These are phyloP conservation scores for Brachypodium distachyon DNA, from an alignment of 202 grass and related monocot species.

Conservation along the genomic window DNA sequence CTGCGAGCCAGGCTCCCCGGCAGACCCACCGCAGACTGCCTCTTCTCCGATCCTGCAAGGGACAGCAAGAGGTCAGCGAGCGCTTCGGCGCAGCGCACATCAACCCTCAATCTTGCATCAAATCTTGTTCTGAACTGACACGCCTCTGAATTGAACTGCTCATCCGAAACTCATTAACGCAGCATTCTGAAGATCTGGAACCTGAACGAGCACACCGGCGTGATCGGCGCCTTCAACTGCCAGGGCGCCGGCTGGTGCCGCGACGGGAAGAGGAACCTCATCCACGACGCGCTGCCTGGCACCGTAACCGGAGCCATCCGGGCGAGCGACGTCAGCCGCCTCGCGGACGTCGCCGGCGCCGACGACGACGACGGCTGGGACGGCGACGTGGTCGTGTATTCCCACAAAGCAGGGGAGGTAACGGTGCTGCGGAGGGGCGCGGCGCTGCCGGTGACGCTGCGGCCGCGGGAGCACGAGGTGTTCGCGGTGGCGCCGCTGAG, in stretches of 20 bases:
- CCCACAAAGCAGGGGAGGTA: constrained; percentile 45
- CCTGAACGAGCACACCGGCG: constrained; percentile 60
- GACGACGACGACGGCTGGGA: constrained; percentile 36
- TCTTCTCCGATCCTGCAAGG: constrained; percentile 72
- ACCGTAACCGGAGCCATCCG: constrained; percentile 45
- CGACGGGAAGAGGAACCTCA: constrained; percentile 52
- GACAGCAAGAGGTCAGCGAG: constrained; percentile 69
- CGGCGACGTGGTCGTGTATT: constrained; percentile 59
- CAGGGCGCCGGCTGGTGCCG: constrained; percentile 81
- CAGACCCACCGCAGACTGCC: constrained; percentile 61
- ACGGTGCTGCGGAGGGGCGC: constrained; percentile 38
- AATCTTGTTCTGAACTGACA: neutral
- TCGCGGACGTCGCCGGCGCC: constrained; percentile 36
- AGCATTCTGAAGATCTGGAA: constrained; percentile 87
- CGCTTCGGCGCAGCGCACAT: too few relatives aligned
- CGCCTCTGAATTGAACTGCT: neutral
- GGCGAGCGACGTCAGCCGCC: constrained; percentile 39
- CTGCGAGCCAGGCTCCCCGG: constrained; percentile 62
- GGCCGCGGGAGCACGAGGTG: constrained; percentile 52
- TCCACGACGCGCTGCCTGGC: constrained; percentile 67
- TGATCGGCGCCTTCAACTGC: constrained; percentile 81
- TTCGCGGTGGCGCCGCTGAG: constrained; percentile 52
- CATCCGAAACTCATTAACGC: constrained; percentile 1
- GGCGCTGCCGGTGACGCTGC: constrained; percentile 52
- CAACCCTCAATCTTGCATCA: neutral